phyloP scores from a whole-genome alignment of 805 yeast genomes.

The Wickerhamomyces silvicola region DNA sequence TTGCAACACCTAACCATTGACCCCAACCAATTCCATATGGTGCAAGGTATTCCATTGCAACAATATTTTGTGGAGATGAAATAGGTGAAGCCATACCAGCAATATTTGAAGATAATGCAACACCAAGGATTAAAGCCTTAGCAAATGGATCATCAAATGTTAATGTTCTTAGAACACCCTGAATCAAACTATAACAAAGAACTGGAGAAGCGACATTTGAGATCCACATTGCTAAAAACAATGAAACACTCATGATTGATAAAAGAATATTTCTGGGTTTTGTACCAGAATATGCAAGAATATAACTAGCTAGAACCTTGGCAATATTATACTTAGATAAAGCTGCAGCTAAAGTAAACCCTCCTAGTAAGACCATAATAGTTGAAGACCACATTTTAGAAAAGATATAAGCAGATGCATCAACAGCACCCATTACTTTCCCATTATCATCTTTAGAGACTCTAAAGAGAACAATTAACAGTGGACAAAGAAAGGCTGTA shows the following conservation, averaged over 20 bases:
- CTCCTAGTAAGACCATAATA: constrained; percentile 82
- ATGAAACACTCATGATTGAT: constrained; percentile 77
- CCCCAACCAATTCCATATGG: constrained; percentile 72
- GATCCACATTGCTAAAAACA: constrained; percentile 90
- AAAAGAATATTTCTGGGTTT: constrained; percentile 72
- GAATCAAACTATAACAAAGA: constrained; percentile 77
- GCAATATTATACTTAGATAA: constrained; percentile 86
- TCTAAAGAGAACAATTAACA: constrained; percentile 63
- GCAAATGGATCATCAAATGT: constrained; percentile 76
- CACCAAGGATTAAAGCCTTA: constrained; percentile 79
- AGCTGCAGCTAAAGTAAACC: constrained; percentile 91
- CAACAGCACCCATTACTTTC: constrained; percentile 53
- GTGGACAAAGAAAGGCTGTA: constrained; percentile 81
- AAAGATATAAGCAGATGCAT: constrained; percentile 63
- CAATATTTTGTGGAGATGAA: constrained; percentile 92
- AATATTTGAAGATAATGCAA: constrained; percentile 84
- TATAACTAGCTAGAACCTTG: constrained; percentile 78
- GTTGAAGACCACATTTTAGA: constrained; percentile 92
- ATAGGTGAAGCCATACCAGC: constrained; percentile 98
- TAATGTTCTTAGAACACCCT: constrained; percentile 75
- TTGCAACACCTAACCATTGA: constrained; percentile 83
- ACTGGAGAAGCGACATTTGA: constrained; percentile 97
- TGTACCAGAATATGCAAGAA: constrained; percentile 74
- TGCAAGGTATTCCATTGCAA: constrained; percentile 76
- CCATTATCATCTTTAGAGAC: constrained; percentile 53